Percentiles rank a stretch among this genome's conserved stretches.
These are phyloP conservation scores for Globisporangium iwayamae DNA, from an alignment of 352 stramenopile genomes.

Conservation along the genomic window DNA sequence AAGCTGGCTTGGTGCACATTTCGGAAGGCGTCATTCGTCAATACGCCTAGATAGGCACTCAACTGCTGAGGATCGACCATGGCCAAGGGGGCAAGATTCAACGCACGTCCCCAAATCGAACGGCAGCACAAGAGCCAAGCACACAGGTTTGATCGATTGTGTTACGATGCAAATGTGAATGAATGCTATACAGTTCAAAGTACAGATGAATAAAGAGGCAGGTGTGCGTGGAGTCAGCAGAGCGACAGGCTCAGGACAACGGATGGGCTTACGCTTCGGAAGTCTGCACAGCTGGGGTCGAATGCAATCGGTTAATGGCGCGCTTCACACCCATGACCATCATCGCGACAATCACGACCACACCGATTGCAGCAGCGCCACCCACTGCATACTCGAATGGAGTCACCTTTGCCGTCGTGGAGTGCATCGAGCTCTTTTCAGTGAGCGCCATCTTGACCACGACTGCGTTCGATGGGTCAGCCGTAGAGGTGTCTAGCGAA, in stretches of 20 bases:
- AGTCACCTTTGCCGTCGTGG: neutral
- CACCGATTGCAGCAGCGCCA: slow-evolving; percentile 11
- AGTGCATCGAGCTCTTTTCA: neutral
- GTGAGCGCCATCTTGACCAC: neutral
- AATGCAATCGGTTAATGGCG: neutral
- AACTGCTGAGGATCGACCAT: too few species aligned
- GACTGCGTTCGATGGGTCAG: neutral
- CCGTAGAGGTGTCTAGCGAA: neutral
- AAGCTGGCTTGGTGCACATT: too few species aligned
- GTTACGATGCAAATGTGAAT: neutral
- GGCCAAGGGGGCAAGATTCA: neutral
- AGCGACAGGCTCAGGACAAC: neutral
- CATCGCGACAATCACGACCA: slow-evolving; percentile 17
- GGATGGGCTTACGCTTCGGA: neutral
- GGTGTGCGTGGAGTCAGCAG: neutral
- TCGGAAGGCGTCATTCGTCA: too few species aligned
- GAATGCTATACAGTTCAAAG: neutral
- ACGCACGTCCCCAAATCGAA: neutral
- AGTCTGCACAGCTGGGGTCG: neutral
- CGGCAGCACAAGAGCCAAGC: neutral
- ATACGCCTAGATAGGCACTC: too few species aligned
- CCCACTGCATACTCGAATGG: slow-evolving; percentile 1
- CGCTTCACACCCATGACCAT: neutral
- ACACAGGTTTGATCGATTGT: neutral
- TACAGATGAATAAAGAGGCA: neutral